phyloP scores from a whole-genome alignment of 768 basidiomycete species.

The Hygrophoropsis aurantiaca region DNA sequence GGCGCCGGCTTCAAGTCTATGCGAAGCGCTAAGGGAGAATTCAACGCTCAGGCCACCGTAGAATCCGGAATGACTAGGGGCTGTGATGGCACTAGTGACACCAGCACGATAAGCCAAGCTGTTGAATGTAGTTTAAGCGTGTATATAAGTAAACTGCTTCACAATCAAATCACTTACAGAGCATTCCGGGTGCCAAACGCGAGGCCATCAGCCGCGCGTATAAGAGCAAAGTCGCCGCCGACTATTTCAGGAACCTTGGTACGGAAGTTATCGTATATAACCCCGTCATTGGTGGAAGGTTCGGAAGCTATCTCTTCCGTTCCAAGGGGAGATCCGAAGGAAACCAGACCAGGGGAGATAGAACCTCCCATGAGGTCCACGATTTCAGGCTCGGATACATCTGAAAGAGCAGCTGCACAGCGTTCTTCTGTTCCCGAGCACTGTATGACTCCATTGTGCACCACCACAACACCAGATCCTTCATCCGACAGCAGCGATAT shows the following conservation, averaged over 20 bases:
- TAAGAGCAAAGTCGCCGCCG: slow-evolving; percentile 42
- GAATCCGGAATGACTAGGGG: slow-evolving; percentile 41
- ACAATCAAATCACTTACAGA: slow-evolving; percentile 49
- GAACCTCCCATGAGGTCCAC: slow-evolving; percentile 73
- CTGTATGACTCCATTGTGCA: slow-evolving; percentile 2
- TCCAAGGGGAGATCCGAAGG: slow-evolving; percentile 75
- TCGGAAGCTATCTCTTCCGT: slow-evolving; percentile 66
- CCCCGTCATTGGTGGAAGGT: slow-evolving; percentile 65
- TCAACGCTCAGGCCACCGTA: slow-evolving; percentile 23
- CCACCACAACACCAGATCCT: slow-evolving; percentile 1
- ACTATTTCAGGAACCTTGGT: slow-evolving; percentile 44
- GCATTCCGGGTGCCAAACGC: slow-evolving; percentile 65
- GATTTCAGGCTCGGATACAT: slow-evolving; percentile 11
- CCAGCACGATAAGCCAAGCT: slow-evolving; percentile 70
- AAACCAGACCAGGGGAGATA: slow-evolving; percentile 64
- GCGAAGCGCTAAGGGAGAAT: slow-evolving; percentile 55
- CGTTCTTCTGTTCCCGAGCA: slow-evolving; percentile 2
- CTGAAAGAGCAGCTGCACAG: neutral
- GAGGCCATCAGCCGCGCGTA: slow-evolving; percentile 69
- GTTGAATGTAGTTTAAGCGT: neutral
- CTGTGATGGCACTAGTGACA: slow-evolving; percentile 60
- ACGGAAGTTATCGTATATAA: slow-evolving; percentile 49
- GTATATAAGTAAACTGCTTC: too few relatives aligned
- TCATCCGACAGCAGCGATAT: neutral
- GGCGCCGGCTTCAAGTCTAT: slow-evolving; percentile 56